Evolutionary conservation across 148 eudicot genomes (phyloP).

Genomic region (Mesembryanthemum crystallinum): DNA sequence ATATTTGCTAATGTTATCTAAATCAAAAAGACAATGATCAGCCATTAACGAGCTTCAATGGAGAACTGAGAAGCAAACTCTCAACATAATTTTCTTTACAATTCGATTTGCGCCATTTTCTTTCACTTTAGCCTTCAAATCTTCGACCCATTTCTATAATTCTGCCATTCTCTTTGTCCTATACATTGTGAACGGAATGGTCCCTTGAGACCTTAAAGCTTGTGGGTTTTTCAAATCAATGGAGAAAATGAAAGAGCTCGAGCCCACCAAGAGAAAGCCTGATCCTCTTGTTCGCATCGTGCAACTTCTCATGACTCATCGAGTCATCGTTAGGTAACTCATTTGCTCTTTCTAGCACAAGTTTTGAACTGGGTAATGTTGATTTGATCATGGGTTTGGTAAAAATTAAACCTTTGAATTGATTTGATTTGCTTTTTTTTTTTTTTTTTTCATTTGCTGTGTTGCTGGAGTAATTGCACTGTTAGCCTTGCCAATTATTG

Average conservation of each 20-base stretch:
- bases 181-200: no score
- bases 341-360: not conserved
- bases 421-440: not conserved
- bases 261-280: not conserved
- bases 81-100: no score
- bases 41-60: no score
- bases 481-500: conserved; percentile 73
- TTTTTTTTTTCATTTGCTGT: conserved; percentile 56
- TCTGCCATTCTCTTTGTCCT: no score
- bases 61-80: no score
- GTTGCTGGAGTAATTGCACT: conserved; percentile 73
- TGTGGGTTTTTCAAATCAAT: not conserved
- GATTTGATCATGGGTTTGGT: not conserved
- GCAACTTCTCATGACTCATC: not conserved
- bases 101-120: no score
- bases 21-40: no score
- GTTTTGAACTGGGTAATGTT: not conserved
- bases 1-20: no score
- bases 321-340: not conserved
- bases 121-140: no score
- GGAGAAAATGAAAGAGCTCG: not conserved
- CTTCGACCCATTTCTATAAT: no score
- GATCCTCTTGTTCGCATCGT: not conserved
- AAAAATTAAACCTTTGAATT: not conserved
- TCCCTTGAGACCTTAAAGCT: not conserved